Evolutionary conservation across 345 rosid genomes (phyloP).

Genomic region (Pistacia integerrima): DNA sequence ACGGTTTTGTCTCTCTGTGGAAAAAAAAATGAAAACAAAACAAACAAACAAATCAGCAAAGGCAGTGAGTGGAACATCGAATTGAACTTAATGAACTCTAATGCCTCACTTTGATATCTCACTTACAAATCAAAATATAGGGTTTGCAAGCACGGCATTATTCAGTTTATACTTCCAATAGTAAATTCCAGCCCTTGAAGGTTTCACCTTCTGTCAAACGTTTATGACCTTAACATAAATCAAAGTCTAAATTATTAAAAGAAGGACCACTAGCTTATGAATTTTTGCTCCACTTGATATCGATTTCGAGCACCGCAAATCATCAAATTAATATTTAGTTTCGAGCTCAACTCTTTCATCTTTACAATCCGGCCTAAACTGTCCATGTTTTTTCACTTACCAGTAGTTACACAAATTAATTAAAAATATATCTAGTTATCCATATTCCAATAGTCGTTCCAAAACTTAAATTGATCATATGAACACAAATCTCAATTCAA

Average conservation of each 20-base stretch:
- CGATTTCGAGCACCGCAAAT: not conserved
- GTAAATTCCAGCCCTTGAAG: not conserved
- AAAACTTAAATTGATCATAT: not conserved
- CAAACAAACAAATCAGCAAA: not conserved
- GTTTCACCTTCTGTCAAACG: not conserved
- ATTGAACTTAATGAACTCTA: not conserved
- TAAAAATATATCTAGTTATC: not conserved
- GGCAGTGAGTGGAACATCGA: not conserved
- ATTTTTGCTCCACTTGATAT: not conserved
- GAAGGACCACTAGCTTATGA: not conserved
- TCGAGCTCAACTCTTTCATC: not conserved
- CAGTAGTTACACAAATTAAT: not conserved
- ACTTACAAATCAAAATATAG: not conserved
- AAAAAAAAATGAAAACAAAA: slow-evolving; percentile 13
- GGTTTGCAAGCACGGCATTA: not conserved
- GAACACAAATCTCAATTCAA: not conserved
- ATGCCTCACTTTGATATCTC: not conserved
- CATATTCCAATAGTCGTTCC: not conserved
- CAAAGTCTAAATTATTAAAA: not conserved
- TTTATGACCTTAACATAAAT: not conserved
- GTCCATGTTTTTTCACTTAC: not conserved
- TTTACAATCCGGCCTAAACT: not conserved
- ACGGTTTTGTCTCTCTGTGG: slow-evolving; percentile 46
- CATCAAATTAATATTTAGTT: not conserved
- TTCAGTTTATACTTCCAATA: not conserved